Evolutionary conservation across 2,329 filamentous ascomycete species (phyloP).

Genomic region (Nemania diffusa): DNA sequence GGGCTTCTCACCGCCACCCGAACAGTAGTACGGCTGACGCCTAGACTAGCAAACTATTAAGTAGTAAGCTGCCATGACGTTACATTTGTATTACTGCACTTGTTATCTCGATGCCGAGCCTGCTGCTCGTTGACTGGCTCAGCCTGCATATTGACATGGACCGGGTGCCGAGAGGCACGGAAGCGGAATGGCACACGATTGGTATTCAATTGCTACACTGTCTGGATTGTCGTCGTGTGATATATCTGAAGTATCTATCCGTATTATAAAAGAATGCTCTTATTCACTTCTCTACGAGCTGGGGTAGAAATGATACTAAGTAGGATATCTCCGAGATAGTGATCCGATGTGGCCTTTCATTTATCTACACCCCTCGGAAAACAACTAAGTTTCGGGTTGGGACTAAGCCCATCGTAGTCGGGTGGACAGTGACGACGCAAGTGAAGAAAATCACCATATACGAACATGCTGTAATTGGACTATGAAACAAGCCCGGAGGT

Average conservation of each 20-base stretch:
- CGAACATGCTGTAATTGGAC: neutral
- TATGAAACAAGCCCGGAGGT: neutral
- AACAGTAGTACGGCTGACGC: neutral
- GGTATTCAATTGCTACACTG: neutral
- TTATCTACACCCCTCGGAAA: too few relatives aligned
- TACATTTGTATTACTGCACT: too few relatives aligned
- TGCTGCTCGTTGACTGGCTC: too few relatives aligned
- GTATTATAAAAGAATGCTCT: too few relatives aligned
- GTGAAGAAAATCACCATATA: neutral
- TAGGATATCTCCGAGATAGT: neutral
- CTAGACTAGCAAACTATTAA: neutral
- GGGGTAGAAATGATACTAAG: neutral
- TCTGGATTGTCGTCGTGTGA: too few relatives aligned
- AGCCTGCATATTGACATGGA: too few relatives aligned
- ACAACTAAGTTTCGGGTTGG: neutral
- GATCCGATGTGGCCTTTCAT: too few relatives aligned
- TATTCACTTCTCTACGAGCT: too few relatives aligned
- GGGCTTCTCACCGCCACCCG: neutral
- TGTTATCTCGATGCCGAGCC: too few relatives aligned
- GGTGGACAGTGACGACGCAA: slow-evolving; percentile 8
- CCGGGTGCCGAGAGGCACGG: neutral
- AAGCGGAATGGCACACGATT: neutral
- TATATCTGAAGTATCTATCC: too few relatives aligned
- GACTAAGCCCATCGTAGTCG: neutral
- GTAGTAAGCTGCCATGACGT: neutral